phyloP scores from a whole-genome alignment of 1,139 yeast species.

The Taphrina deformans region DNA sequence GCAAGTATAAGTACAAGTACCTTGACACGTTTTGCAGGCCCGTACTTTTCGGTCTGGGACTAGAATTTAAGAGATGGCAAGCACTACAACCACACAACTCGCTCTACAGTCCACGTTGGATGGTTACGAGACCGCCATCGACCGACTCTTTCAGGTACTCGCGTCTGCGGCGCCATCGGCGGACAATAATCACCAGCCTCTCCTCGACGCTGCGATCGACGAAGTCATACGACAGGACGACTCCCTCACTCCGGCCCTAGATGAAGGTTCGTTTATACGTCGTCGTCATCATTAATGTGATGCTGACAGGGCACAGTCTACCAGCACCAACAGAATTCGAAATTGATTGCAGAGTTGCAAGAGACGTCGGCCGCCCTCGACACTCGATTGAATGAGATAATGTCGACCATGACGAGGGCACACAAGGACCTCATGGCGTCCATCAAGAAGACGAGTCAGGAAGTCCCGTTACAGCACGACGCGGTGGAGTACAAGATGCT shows the following conservation, averaged over 20 bases:
- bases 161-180: background rate
- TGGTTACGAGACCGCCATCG: slow-evolving; percentile 4
- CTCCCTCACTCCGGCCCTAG: background rate
- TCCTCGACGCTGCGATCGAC: slow-evolving; percentile 5
- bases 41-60: no score
- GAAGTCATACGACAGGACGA: background rate
- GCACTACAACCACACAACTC: background rate
- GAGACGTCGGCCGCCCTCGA: background rate
- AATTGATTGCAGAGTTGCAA: background rate
- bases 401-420: slow-evolving; percentile 6
- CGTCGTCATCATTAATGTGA: background rate
- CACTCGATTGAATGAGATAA: background rate
- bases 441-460: background rate
- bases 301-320: slow-evolving; percentile 3
- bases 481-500: slow-evolving; percentile 1
- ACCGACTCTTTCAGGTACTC: background rate
- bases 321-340: slow-evolving; percentile 6
- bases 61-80: no score
- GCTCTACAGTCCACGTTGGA: background rate
- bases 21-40: no score
- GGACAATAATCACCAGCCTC: background rate
- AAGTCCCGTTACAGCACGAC: slow-evolving; percentile 3
- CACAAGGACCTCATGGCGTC: background rate
- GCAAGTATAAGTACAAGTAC: no score
- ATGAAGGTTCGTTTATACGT: background rate